phyloP scores from a whole-genome alignment of 1,284 basidiomycete species.

The Leccinum subrobustum region DNA sequence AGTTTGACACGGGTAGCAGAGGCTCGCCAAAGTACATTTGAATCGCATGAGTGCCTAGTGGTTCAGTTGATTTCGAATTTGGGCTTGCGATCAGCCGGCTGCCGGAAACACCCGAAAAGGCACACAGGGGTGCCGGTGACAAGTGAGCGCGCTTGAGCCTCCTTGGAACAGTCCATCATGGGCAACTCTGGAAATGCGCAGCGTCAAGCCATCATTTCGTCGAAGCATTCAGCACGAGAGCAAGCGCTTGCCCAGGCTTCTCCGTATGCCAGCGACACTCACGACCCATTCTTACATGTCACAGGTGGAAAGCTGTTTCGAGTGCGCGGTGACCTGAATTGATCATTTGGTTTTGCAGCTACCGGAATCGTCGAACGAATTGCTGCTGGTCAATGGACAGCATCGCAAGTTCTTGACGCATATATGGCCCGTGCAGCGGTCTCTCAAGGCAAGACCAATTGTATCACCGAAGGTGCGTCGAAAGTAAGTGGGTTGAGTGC shows the following conservation, averaged over 20 bases:
- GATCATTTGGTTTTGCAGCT: slow-evolving; percentile 38
- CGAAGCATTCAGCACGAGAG: slow-evolving; percentile 23
- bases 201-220: slow-evolving; percentile 22
- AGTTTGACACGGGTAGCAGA: background rate
- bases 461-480: slow-evolving; percentile 69
- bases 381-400: slow-evolving; percentile 65
- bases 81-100: no score
- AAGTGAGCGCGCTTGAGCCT: no score
- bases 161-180: slow-evolving; percentile 41
- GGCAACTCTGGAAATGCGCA: slow-evolving; percentile 7
- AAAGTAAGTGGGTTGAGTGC: background rate
- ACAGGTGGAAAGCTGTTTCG: background rate
- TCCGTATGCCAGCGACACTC: slow-evolving; percentile 16
- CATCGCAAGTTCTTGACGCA: slow-evolving; percentile 67
- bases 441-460: slow-evolving; percentile 71
- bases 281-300: slow-evolving; percentile 7
- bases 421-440: slow-evolving; percentile 66
- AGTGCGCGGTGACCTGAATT: background rate
- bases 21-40: background rate
- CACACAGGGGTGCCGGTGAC: no score
- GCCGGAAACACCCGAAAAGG: background rate
- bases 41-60: background rate
- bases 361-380: slow-evolving; percentile 63
- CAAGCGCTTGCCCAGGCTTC: slow-evolving; percentile 24
- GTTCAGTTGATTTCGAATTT: no score